Evolutionary conservation across 164 flowering plant species (phyloP), one percentile per base, ranked within the genome.

Genomic region (Chimonanthus salicifolius): DNA sequence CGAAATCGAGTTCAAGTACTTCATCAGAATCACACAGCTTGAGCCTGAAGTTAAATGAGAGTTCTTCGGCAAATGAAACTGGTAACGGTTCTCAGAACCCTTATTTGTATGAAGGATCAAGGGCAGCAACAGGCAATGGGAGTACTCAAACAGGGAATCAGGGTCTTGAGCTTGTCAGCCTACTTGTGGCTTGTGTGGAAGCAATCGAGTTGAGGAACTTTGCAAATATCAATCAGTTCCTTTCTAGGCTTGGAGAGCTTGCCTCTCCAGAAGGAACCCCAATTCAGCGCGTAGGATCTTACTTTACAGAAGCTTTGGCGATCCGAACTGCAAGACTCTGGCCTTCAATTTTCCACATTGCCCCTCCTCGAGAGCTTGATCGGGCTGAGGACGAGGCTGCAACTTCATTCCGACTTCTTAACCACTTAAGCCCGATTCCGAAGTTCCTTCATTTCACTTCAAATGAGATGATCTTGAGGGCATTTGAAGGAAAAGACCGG

Each of bases 371-470:
- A 51, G 96, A 89, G 73, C 69, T 88, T 47, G 92, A 87, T 73
- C 78, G 83, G 67, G 77, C 76, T 0, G 93, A 88, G 49, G 92
- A 89, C 43, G 94, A 90, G 46, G 60, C 72, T 20, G 91, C 84
- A 4, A 81, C 86, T 47, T 87, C 97, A 21, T 68, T 93, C 51
- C 78, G 94, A 84, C 85, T 95, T 66, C 69, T 95, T 73, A 95
- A 95, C 79, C 91, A 93, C 79, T 83, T 88, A 4, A 92, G 82
- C 76, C 98, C 99, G 0, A 88, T 93, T 68, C 96, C 89, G 0
- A 91, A 87, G 82, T 95, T 95, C 78, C 74, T 95, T 54, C 97
- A 95, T 75, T 95, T 88, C 82, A 89, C 99, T 3, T 76, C 90
- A 4, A 95, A 95, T 76, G 99, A 92, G 87, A 88, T 93, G 72